Evolutionary conservation across 2,329 filamentous ascomycete species (phyloP).

Genomic region (Fusarium sp.): DNA sequence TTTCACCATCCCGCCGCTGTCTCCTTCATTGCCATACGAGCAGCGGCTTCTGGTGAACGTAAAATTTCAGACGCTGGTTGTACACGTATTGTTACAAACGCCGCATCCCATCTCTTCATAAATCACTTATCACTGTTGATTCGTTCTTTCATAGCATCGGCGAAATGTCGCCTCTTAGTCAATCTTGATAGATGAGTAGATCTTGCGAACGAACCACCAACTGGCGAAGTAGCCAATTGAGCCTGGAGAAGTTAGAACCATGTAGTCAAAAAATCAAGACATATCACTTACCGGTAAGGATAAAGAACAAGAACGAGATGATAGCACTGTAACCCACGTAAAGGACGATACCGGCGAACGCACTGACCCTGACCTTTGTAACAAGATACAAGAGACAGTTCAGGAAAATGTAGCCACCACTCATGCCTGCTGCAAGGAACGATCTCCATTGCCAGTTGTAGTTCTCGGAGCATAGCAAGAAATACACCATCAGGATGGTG

Average conservation of each 20-base stretch:
- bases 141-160: constrained; percentile 13
- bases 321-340: constrained; percentile 94
- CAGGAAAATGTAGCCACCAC: constrained; percentile 89
- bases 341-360: constrained; percentile 85
- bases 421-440: constrained; percentile 91
- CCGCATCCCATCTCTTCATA: constrained; percentile 37
- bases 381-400: constrained; percentile 93
- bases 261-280: background rate
- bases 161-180: constrained; percentile 66
- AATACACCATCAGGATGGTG: constrained; percentile 95
- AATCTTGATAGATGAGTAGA: constrained; percentile 98
- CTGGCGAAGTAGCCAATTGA: constrained; percentile 96
- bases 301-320: constrained; percentile 90
- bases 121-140: constrained; percentile 27
- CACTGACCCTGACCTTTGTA: constrained; percentile 86
- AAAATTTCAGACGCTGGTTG: constrained; percentile 44
- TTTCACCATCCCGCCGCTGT: constrained; percentile 10
- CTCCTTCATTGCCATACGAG: background rate
- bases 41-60: constrained; percentile 16
- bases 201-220: constrained; percentile 93
- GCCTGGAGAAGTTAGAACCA: constrained; percentile 63
- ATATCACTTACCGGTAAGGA: constrained; percentile 82
- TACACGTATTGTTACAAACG: constrained; percentile 51
- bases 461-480: constrained; percentile 94
- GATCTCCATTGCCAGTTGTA: constrained; percentile 99